Evolutionary conservation across 148 eudicot genomes (phyloP), one percentile per base, ranked within the genome.

Genomic region (Limonium bicolor): DNA sequence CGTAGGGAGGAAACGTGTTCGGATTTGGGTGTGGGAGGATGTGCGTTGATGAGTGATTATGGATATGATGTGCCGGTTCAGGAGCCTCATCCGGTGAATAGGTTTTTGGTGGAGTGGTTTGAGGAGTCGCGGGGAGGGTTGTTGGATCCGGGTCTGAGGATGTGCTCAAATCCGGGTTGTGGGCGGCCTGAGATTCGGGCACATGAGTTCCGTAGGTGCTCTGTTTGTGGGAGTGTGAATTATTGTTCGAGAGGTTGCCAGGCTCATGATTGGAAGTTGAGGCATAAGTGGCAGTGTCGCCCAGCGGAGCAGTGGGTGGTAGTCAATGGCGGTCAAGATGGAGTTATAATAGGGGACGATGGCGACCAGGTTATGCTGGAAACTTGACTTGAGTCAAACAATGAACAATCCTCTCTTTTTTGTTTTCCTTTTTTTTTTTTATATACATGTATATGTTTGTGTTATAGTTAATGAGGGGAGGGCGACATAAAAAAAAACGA

Each of bases 131-230:
- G 16, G 0, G 12, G 32, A 0, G 31, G 39, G 6, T 38, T 6
- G 1, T 16, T 28, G 13, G 62, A 19, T 9, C 8, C 29, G 46
- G 75, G 62, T 3, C 17, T 71, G 11, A 20, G 70, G 27, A 0
- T 64, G 42, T 82, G 93, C 22, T 77, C 76, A 0, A 55, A 74
- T 17, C 0, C 36, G 36, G 67, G 72, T 1, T 82, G 93, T 10
- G 82, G 93, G 18, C 51, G 93, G 16, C 78, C 82, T 4, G 86
- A 82, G 64, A 74, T 74, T 14, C 64, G 93, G 3, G 25, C 36
- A 40, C 71, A 74, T 5, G 93, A 82, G 66, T 77, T 71, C 14
- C 39, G 86, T 37, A 27, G 74, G 64, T 82, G 93, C 31, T 71
- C 93, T 10, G 82, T 62, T 3, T 82, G 93, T 32, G 82, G 79